Conservation (phyloP, 805 yeast species). For the Zygosaccharomyces gambellarensis region DNA sequence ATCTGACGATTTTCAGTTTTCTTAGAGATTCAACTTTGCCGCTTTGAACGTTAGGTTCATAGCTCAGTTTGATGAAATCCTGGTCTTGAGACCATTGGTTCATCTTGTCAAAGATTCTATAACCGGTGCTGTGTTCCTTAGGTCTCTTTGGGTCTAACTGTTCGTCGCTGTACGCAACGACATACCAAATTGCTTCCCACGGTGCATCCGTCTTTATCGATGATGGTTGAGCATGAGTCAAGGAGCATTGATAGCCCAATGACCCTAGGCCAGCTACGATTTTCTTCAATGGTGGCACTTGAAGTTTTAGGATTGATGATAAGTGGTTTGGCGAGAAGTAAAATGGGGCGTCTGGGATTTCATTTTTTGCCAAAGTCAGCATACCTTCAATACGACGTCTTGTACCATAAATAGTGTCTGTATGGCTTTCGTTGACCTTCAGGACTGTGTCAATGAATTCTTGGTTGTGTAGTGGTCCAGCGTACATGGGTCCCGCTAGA, state of each 20-base stretch:
- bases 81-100: conserved; percentile 19
- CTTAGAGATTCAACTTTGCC: conserved; percentile 56
- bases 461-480: conserved; percentile 65
- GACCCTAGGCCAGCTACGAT: conserved; percentile 79
- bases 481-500: conserved; percentile 97
- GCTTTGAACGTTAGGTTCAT: conserved; percentile 58
- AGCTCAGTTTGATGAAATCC: conserved; percentile 37
- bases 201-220: conserved; percentile 89
- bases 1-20: conserved; percentile 75
- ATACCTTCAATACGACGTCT: conserved; percentile 83
- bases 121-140: conserved; percentile 53
- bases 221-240: conserved; percentile 85
- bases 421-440: conserved; percentile 47
- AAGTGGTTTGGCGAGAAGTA: conserved; percentile 77
- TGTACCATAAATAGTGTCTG: conserved; percentile 64
- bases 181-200: conserved; percentile 69
- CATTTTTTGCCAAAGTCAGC: conserved; percentile 78
- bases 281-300: conserved; percentile 72
- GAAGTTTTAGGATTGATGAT: conserved; percentile 70
- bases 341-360: conserved; percentile 62
- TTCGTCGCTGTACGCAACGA: conserved; percentile 57
- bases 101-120: conserved; percentile 45
- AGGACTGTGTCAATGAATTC: conserved; percentile 64
- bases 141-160: not conserved
- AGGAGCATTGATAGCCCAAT: conserved; percentile 73